Evolutionary conservation across 768 basidiomycete species (phyloP).

Genomic region (Termitomyces heimii): DNA sequence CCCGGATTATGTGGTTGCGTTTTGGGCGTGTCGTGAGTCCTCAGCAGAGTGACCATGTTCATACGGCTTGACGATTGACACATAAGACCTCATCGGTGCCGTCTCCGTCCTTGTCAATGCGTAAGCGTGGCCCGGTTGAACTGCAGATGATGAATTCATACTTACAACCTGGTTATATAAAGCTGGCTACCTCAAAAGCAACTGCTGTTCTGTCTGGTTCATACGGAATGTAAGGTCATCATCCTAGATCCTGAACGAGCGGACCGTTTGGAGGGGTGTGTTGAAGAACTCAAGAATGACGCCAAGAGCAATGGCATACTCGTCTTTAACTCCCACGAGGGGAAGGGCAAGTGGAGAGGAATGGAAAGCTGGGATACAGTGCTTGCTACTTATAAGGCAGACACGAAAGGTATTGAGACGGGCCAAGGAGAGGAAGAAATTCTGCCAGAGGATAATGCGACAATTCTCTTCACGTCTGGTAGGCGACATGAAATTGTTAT

Average conservation of each 20-base stretch:
- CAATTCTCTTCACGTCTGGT: conserved; percentile 52
- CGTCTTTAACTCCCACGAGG: conserved; percentile 29
- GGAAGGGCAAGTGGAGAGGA: conserved; percentile 35
- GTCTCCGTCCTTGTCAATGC: conserved; percentile 42
- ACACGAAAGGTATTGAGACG: conserved; percentile 19
- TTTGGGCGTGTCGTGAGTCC: conserved; percentile 42
- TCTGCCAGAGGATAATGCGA: conserved; percentile 41
- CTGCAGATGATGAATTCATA: not conserved
- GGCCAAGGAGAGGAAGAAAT: conserved; percentile 25
- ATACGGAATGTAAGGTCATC: conserved; percentile 36
- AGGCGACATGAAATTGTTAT: not conserved
- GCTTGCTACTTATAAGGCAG: conserved; percentile 26
- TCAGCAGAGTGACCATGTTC: not conserved
- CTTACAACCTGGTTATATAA: not conserved
- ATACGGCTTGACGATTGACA: not conserved
- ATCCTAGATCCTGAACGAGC: conserved; percentile 43
- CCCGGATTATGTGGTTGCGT: conserved; percentile 38
- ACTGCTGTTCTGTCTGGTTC: conserved; percentile 37
- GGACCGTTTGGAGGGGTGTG: conserved; percentile 25
- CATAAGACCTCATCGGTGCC: conserved; percentile 39
- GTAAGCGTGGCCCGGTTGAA: conserved; percentile 18
- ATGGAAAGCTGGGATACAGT: conserved; percentile 33
- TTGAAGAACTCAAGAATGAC: conserved; percentile 20
- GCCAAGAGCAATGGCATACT: conserved; percentile 30
- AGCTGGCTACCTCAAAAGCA: conserved; percentile 37